Evolutionary conservation across 2,329 filamentous ascomycete genomes (phyloP).

Genomic region (Arthrobotrys sphaeroides): DNA sequence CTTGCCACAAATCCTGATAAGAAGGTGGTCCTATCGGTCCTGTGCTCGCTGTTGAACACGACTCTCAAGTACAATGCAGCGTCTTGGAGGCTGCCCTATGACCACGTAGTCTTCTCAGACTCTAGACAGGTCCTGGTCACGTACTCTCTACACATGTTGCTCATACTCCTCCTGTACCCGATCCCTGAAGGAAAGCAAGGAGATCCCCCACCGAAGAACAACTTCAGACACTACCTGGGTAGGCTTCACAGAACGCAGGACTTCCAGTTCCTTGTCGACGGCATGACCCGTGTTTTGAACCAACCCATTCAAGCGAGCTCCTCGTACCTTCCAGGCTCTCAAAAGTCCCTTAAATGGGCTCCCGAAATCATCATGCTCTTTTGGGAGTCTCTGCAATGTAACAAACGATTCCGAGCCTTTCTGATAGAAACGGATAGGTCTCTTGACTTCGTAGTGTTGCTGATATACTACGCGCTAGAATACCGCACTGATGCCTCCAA

Average conservation of each 20-base stretch:
- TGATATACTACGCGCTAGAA: constrained; percentile 91
- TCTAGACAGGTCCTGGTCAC: constrained; percentile 89
- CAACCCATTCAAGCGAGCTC: constrained; percentile 89
- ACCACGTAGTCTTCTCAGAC: constrained; percentile 89
- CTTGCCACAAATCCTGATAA: constrained; percentile 70
- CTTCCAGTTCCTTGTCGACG: constrained; percentile 96
- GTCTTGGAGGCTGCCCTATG: constrained; percentile 92
- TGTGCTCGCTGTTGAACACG: constrained; percentile 76
- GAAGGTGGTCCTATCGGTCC: constrained; percentile 73
- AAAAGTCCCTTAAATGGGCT: constrained; percentile 82
- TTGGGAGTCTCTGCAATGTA: constrained; percentile 97
- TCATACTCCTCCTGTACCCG: constrained; percentile 84
- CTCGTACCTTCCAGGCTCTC: constrained; percentile 86
- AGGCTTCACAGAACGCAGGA: constrained; percentile 91
- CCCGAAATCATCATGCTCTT: constrained; percentile 97
- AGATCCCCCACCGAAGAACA: constrained; percentile 78
- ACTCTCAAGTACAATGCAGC: constrained; percentile 95
- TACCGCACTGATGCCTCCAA: constrained; percentile 85
- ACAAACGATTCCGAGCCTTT: constrained; percentile 94
- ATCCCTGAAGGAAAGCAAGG: constrained; percentile 78
- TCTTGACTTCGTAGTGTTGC: constrained; percentile 89
- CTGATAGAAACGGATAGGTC: constrained; percentile 94
- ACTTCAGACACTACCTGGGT: constrained; percentile 90
- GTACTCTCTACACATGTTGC: constrained; percentile 88
- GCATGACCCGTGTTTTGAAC: constrained; percentile 89